A percentile compares a stretch with the other conserved stretches of the same genome.
Evolutionary conservation across 495 filamentous ascomycete genomes (phyloP).

Genomic region (Jackrogersella minutella): DNA sequence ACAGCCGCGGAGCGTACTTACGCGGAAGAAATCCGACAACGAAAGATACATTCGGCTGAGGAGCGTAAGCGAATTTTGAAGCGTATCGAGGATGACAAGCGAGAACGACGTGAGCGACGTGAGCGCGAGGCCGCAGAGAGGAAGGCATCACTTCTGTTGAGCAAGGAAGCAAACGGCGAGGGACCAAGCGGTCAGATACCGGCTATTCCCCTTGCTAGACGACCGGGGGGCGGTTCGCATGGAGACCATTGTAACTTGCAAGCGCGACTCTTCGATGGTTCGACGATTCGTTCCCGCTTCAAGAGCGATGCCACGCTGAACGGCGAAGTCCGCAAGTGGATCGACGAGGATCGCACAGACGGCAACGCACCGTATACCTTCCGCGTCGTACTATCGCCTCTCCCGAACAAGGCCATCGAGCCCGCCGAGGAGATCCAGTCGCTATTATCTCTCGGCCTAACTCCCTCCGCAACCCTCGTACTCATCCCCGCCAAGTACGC

Average conservation of each 20-base stretch:
- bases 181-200: not conserved
- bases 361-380: constrained; percentile 73
- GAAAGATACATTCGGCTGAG: constrained; percentile 61
- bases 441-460: constrained; percentile 71
- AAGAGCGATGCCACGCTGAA: constrained; percentile 67
- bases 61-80: constrained; percentile 69
- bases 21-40: constrained; percentile 58
- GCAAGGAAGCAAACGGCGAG: not conserved
- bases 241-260: constrained; percentile 70
- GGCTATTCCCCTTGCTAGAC: constrained; percentile 11
- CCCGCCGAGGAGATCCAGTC: constrained; percentile 75
- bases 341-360: constrained; percentile 63
- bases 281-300: constrained; percentile 77
- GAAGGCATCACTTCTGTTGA: constrained; percentile 42
- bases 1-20: constrained; percentile 45
- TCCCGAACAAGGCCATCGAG: constrained; percentile 75
- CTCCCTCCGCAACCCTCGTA: constrained; percentile 82
- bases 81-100: constrained; percentile 73
- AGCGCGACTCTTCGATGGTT: constrained; percentile 85
- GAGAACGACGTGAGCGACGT: constrained; percentile 65
- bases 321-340: constrained; percentile 75
- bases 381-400: constrained; percentile 81
- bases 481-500: constrained; percentile 74
- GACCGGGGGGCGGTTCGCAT: constrained; percentile 5
- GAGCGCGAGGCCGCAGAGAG: constrained; percentile 60